Evolutionary conservation across 768 basidiomycete genomes (phyloP).

Genomic region (Crepidotus variabilis): DNA sequence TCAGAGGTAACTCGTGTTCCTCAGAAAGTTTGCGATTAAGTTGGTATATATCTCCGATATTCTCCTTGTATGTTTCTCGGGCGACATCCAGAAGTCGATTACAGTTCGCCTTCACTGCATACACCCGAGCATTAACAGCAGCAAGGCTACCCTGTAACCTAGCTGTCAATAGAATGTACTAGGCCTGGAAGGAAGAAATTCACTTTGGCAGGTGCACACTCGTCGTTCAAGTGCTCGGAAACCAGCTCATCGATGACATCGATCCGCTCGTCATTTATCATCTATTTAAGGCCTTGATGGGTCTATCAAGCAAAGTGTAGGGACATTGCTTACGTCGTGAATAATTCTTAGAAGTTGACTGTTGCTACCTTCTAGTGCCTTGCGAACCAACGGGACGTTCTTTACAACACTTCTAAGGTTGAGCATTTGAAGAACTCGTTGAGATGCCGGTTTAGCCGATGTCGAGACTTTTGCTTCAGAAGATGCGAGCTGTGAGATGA

Average conservation of each 20-base stretch:
- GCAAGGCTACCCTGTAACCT: constrained; percentile 58
- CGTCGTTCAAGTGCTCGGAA: constrained; percentile 68
- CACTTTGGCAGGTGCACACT: constrained; percentile 58
- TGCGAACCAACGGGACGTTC: constrained; percentile 58
- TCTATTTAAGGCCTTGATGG: constrained; percentile 30
- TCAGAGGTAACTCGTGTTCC: constrained; percentile 60
- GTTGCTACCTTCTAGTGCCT: constrained; percentile 53
- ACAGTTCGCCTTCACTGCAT: constrained; percentile 83
- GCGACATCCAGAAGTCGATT: constrained; percentile 91
- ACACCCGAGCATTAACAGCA: constrained; percentile 78
- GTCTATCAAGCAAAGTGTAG: neutral
- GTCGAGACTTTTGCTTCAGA: constrained; percentile 53
- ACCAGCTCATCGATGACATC: constrained; percentile 59
- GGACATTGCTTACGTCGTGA: constrained; percentile 40
- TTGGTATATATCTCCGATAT: constrained; percentile 81
- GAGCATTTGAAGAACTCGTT: constrained; percentile 76
- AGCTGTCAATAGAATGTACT: neutral
- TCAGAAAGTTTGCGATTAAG: constrained; percentile 58
- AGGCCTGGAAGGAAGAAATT: neutral
- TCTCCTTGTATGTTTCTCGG: constrained; percentile 92
- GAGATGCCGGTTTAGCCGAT: constrained; percentile 60
- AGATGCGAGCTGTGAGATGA: constrained; percentile 51
- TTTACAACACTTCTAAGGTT: constrained; percentile 70
- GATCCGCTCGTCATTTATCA: constrained; percentile 74
- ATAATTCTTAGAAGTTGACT: constrained; percentile 64